Conservation (phyloP, 2,329 filamentous ascomycete species). For the Xylaria sp. region DNA sequence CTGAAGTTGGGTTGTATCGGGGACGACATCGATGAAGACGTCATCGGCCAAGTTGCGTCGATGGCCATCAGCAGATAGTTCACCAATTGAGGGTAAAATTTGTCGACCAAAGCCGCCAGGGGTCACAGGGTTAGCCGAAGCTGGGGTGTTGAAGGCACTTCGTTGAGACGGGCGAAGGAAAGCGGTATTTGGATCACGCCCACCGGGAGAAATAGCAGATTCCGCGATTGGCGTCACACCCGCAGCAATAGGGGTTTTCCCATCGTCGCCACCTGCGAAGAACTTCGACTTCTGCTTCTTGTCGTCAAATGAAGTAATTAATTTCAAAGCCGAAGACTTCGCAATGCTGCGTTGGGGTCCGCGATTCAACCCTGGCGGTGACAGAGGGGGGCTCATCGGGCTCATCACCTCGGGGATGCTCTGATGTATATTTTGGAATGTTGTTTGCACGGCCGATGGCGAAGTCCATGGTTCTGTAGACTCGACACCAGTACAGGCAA, state of each 20-base stretch:
- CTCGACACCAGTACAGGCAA: conserved; percentile 89
- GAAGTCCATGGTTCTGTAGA: conserved; percentile 89
- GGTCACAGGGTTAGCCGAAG: conserved; percentile 71
- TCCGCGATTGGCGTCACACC: conserved; percentile 91
- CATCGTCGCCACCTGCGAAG: conserved; percentile 65
- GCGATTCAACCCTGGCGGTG: conserved; percentile 72
- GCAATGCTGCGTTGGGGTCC: conserved; percentile 72
- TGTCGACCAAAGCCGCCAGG: conserved; percentile 69
- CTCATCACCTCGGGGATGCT: conserved; percentile 72
- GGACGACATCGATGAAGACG: conserved; percentile 41
- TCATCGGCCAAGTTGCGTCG: conserved; percentile 49
- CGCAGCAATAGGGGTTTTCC: conserved; percentile 79
- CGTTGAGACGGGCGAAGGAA: conserved; percentile 74
- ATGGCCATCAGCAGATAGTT: conserved; percentile 60
- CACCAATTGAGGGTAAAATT: conserved; percentile 81
- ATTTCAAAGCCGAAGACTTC: conserved; percentile 85
- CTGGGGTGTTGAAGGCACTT: conserved; percentile 75
- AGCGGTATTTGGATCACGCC: conserved; percentile 72
- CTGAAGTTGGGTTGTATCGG: conserved; percentile 44
- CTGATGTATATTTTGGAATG: conserved; percentile 64
- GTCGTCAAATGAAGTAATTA: conserved; percentile 89
- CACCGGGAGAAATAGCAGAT: conserved; percentile 77
- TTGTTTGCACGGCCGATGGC: conserved; percentile 75
- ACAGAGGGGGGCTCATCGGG: conserved; percentile 77
- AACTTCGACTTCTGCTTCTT: conserved; percentile 71